A percentile compares a stretch with the other conserved stretches of the same genome.
Evolutionary conservation across 2,329 filamentous ascomycete species (phyloP).

Genomic region (Ceratocystis papillata): DNA sequence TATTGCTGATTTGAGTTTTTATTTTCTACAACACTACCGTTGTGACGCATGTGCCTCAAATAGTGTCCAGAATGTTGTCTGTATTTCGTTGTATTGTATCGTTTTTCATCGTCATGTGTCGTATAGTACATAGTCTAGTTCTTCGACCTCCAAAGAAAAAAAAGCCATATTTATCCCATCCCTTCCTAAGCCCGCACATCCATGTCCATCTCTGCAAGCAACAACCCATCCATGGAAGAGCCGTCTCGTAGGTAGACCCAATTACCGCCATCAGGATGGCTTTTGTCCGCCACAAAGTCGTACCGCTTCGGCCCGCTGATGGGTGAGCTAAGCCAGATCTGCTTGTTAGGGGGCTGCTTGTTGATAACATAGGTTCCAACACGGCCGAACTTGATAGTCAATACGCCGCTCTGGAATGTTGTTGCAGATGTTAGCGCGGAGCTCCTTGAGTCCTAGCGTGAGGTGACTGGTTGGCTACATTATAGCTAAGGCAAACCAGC

Average conservation of each 20-base stretch:
- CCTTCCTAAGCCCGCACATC: slow-evolving; percentile 34
- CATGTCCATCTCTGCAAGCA: slow-evolving; percentile 66
- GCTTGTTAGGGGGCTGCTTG: slow-evolving; percentile 96
- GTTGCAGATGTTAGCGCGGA: no score
- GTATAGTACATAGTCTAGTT: neutral
- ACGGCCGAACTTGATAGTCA: slow-evolving; percentile 59
- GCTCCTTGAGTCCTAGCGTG: neutral
- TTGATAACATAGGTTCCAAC: slow-evolving; percentile 86
- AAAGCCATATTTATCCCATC: neutral
- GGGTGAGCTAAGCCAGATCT: slow-evolving; percentile 92
- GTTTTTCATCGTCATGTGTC: neutral
- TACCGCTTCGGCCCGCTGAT: slow-evolving; percentile 85
- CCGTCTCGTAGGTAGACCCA: slow-evolving; percentile 88
- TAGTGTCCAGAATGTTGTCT: no score
- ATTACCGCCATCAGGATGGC: slow-evolving; percentile 62
- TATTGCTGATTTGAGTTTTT: neutral
- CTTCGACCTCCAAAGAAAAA: neutral
- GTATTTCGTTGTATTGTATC: neutral
- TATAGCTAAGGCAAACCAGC: neutral
- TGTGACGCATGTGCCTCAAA: neutral
- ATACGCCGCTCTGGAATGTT: slow-evolving; percentile 60
- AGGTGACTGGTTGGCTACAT: neutral
- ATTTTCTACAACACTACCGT: neutral
- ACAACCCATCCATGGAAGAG: slow-evolving; percentile 58
- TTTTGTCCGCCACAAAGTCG: slow-evolving; percentile 64